These are phyloP conservation scores for Chrysochromulina tobinii DNA, from an alignment of 78 protist species.

Conservation along the genomic window DNA sequence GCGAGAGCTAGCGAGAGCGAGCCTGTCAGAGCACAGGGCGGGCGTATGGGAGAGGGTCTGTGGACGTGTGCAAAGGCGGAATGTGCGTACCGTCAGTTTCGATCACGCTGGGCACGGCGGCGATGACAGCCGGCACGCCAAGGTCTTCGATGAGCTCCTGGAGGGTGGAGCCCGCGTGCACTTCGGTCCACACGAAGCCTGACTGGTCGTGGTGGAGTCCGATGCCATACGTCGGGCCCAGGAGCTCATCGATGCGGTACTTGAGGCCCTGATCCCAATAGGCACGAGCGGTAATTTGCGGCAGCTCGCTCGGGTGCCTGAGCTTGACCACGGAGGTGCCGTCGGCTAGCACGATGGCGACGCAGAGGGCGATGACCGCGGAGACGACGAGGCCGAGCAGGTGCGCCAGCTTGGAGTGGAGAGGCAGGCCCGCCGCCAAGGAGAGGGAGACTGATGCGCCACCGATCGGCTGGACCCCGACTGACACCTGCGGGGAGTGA, in stretches of 20 bases:
- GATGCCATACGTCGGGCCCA: not conserved
- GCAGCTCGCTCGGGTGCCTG: not conserved
- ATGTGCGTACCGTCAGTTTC: not conserved
- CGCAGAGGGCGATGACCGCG: not conserved
- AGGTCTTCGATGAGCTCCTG: not conserved
- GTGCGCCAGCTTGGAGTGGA: conserved; percentile 1
- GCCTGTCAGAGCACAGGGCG: too few species aligned
- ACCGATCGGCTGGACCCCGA: too few species aligned
- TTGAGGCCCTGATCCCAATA: not conserved
- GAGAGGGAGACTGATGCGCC: not conserved
- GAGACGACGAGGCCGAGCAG: not conserved
- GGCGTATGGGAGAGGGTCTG: too few species aligned
- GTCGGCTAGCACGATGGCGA: not conserved
- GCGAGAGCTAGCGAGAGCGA: too few species aligned
- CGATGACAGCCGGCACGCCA: not conserved
- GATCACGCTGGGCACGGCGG: conserved; percentile 21
- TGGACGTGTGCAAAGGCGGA: too few species aligned
- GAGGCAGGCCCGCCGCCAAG: not conserved
- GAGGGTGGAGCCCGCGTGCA: not conserved
- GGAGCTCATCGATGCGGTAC: conserved; percentile 25
- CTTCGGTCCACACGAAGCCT: not conserved
- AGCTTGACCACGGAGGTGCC: not conserved
- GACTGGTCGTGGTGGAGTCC: conserved; percentile 23
- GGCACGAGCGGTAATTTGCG: not conserved
- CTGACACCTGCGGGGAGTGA: too few species aligned